Percentiles rank a stretch among this genome's conserved stretches.
Evolutionary conservation across 441 rosid species (phyloP).

Genomic region (Erodium trifolium): DNA sequence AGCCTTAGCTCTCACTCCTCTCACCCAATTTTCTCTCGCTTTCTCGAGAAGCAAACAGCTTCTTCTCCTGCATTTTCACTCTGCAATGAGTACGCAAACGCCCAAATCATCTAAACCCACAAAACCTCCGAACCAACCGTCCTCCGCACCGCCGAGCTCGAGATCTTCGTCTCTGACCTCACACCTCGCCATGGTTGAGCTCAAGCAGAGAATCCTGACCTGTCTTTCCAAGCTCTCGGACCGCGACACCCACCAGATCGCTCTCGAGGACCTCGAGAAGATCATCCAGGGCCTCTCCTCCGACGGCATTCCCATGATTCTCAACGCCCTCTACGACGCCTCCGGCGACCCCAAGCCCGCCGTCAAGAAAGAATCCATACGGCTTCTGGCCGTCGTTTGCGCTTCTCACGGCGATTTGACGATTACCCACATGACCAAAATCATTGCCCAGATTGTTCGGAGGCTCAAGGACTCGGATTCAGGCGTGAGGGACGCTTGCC

Average conservation of each 20-base stretch:
- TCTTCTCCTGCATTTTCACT: neutral
- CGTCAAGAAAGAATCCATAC: conserved; percentile 75
- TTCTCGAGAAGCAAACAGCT: neutral
- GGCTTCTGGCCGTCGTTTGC: conserved; percentile 56
- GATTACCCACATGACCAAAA: conserved; percentile 57
- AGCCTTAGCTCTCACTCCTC: neutral
- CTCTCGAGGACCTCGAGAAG: conserved; percentile 81
- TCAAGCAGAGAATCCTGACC: conserved; percentile 75
- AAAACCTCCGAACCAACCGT: conserved; percentile 22
- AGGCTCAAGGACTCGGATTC: conserved; percentile 50
- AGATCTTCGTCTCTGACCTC: conserved; percentile 57
- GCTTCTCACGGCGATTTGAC: conserved; percentile 54
- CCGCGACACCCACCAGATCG: conserved; percentile 92
- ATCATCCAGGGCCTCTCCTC: conserved; percentile 51
- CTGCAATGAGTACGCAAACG: conserved; percentile 45
- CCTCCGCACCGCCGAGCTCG: conserved; percentile 20
- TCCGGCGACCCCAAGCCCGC: conserved; percentile 76
- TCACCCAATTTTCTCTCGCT: neutral
- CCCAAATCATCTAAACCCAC: conserved; percentile 44
- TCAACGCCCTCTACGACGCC: conserved; percentile 78
- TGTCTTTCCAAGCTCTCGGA: conserved; percentile 81
- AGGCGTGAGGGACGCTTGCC: neutral
- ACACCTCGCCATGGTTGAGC: conserved; percentile 88
- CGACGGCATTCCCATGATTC: conserved; percentile 74
- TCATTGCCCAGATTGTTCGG: conserved; percentile 58